Conservation (phyloP, 2,329 filamentous ascomycete genomes). For the Dothistroma septosporum region DNA sequence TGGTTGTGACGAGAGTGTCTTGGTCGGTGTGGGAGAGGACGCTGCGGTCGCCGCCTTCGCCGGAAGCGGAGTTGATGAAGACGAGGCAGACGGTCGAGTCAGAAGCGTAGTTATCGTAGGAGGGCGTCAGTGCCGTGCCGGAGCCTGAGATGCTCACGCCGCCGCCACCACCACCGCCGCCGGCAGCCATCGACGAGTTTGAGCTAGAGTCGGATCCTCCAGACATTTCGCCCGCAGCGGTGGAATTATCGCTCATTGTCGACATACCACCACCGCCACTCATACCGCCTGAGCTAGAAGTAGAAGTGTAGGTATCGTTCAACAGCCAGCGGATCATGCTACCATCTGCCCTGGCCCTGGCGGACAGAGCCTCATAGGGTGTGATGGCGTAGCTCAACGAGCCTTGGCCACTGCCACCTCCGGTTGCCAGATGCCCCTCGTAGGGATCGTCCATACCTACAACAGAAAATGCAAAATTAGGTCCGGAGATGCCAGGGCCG, state of each 20-base stretch:
- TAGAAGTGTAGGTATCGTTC: slow-evolving; percentile 30
- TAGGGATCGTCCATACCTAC: slow-evolving; percentile 15
- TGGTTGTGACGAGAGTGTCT: slow-evolving; percentile 28
- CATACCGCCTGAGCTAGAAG: slow-evolving; percentile 2
- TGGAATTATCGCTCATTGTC: slow-evolving; percentile 13
- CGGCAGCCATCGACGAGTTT: slow-evolving; percentile 10
- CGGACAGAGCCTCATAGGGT: slow-evolving; percentile 12
- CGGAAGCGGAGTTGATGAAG: slow-evolving; percentile 31
- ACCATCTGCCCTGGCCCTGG: slow-evolving; percentile 12
- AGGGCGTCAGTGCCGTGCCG: slow-evolving; percentile 11
- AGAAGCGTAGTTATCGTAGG: slow-evolving; percentile 15
- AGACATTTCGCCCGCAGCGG: neutral
- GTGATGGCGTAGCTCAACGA: slow-evolving; percentile 13
- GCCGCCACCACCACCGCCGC: slow-evolving; percentile 8
- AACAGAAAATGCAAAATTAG: slow-evolving; percentile 16
- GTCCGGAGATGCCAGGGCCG: slow-evolving; percentile 10
- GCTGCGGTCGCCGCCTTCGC: slow-evolving; percentile 29
- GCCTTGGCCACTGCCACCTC: slow-evolving; percentile 17
- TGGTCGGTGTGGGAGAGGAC: slow-evolving; percentile 24
- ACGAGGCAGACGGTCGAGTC: slow-evolving; percentile 29
- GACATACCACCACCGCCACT: slow-evolving; percentile 9
- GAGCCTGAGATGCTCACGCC: slow-evolving; percentile 5
- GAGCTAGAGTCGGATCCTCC: slow-evolving; percentile 3
- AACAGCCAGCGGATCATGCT: slow-evolving; percentile 37
- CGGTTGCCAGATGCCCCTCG: slow-evolving; percentile 17